Base-by-base conservation (phyloP, 179 eudicot genomes). In the Carnegiea gigantea region DNA sequence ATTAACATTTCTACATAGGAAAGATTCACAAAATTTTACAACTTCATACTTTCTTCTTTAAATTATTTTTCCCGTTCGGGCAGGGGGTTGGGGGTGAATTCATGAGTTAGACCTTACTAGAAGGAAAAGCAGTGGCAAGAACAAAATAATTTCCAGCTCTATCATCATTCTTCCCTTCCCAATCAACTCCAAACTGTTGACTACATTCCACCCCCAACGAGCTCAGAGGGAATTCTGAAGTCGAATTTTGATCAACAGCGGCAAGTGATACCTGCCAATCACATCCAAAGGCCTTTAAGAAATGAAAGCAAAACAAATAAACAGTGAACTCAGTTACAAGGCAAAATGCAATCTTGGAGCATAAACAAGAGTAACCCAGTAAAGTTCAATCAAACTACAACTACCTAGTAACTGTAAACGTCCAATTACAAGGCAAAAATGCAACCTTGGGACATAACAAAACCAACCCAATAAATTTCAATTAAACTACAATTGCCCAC, bases 71-170 rank as follows among this genome's bases (percentile, higher is more conserved):
- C 53, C 14, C 53, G 1, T 48, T 48, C 15, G 18, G 36, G 36
- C 15, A 36, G 30, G 65, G 44, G n/a, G 51, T 20, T 5, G 43
- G 44, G 0, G 6, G 8, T n/a, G 8, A 53, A 9, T 24, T 60
- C 36, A 38, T 30, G 40, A 72, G 23, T 15, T 57, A 53, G 24
- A 96, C 99, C 99, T 96, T 89, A 84, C 77, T 80, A 79, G 95
- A 91, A 84, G 96, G 93, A 57, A 85, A 92, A 57, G 87, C 97
- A 40, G 97, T 91, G 72, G 98, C 99, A 73, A 95, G 88, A 79
- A 53, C 93, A 84, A 96, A 94, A 87, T 89, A 91, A 33, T 84
- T 90, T 59, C 99, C 99, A 4, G 85, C 85, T 84, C 85, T 83
- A 53, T 82, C 85, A 76, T 75, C 90, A 80, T 80, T 62, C 72